A percentile compares a stretch with the other conserved stretches of the same genome.
phyloP scores from a whole-genome alignment of 2,329 filamentous ascomycete genomes.

The Calonectria pseudoreteaudii region DNA sequence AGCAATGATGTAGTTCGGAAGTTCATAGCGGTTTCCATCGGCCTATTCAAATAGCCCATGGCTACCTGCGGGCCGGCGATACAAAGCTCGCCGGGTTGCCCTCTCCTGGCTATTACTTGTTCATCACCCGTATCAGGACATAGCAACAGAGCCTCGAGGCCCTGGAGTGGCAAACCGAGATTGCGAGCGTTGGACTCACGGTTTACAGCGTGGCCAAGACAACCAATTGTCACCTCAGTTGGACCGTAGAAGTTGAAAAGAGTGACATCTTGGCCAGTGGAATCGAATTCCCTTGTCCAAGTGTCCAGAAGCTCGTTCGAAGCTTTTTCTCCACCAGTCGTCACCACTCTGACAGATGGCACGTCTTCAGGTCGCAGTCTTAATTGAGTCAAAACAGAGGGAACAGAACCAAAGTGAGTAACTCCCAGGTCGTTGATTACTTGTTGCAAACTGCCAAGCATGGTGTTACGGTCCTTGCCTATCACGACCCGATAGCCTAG shows the following conservation, averaged over 20 bases:
- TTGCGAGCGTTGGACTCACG: not conserved
- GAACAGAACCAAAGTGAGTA: not conserved
- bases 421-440: not conserved
- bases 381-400: not conserved
- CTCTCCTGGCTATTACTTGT: not conserved
- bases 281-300: not conserved
- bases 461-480: not conserved
- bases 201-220: not conserved
- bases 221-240: not conserved
- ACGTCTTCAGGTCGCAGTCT: not conserved
- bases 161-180: not conserved
- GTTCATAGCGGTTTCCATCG: not conserved
- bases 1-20: not conserved
- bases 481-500: not conserved
- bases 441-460: not conserved
- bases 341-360: not conserved
- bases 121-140: not conserved
- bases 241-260: not conserved
- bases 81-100: not conserved
- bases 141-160: not conserved
- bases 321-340: constrained; percentile 1
- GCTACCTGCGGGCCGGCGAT: not conserved
- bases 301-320: not conserved
- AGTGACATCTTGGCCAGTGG: not conserved
- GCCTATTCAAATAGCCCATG: not conserved